Percentiles rank a stretch among this genome's conserved stretches.
Evolutionary conservation across 768 basidiomycete species (phyloP).

Genomic region (Lentinus tigrinus): DNA sequence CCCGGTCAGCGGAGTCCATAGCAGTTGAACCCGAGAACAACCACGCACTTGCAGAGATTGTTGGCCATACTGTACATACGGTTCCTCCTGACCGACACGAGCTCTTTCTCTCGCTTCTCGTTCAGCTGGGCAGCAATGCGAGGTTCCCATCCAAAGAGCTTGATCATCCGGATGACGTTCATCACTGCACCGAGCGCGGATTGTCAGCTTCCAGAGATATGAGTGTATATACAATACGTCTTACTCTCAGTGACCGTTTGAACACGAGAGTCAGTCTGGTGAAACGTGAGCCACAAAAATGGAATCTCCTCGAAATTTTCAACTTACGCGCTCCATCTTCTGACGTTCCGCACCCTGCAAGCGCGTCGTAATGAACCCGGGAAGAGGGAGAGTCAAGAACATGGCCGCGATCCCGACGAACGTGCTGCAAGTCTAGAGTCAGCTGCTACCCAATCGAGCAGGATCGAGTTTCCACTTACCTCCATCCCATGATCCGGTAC

Average conservation of each 20-base stretch:
- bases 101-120: constrained; percentile 59
- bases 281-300: neutral
- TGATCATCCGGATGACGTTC: constrained; percentile 42
- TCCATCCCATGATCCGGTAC: constrained; percentile 52
- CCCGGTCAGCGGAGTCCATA: neutral
- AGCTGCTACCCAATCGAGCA: neutral
- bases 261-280: constrained; percentile 48
- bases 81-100: constrained; percentile 50
- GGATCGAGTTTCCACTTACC: constrained; percentile 25
- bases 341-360: constrained; percentile 33
- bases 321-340: constrained; percentile 40
- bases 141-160: constrained; percentile 43
- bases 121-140: constrained; percentile 52
- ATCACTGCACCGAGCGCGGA: constrained; percentile 34
- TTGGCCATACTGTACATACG: constrained; percentile 50
- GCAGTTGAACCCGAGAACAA: neutral
- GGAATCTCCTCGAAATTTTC: no score
- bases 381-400: constrained; percentile 38
- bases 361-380: constrained; percentile 36
- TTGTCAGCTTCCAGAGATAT: neutral
- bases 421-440: no score
- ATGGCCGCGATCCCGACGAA: constrained; percentile 41
- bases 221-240: neutral
- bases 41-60: constrained; percentile 41
- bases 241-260: constrained; percentile 44